A percentile compares a stretch with the other conserved stretches of the same genome.
Evolutionary conservation across 495 filamentous ascomycete genomes (phyloP).

Genomic region (Articulospora tetracladia): DNA sequence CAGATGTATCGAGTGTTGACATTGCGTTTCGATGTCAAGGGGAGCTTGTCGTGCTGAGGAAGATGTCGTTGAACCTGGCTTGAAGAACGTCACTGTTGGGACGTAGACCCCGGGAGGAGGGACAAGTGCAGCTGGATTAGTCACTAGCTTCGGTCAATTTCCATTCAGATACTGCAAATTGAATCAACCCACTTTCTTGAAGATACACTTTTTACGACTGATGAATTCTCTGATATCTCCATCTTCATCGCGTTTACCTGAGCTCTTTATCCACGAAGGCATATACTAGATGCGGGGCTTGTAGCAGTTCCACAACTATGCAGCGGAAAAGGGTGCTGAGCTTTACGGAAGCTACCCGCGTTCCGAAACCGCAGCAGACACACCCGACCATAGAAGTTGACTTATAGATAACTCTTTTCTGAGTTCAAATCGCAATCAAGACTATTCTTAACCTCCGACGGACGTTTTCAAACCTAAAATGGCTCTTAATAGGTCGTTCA

Average conservation of each 20-base stretch:
- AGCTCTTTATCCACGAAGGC: background rate
- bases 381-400: background rate
- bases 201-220: background rate
- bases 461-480: constrained; percentile 2
- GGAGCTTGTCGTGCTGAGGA: constrained; percentile 25
- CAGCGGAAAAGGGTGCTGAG: background rate
- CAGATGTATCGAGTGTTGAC: constrained; percentile 36
- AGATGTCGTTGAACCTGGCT: constrained; percentile 26
- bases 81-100: constrained; percentile 50
- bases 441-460: no score
- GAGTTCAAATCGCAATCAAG: background rate
- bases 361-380: background rate
- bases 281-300: no score
- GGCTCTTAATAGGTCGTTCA: constrained; percentile 18
- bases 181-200: background rate
- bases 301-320: background rate
- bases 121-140: background rate
- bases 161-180: background rate
- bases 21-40: constrained; percentile 38
- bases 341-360: background rate
- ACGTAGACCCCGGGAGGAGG: constrained; percentile 35
- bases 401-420: background rate
- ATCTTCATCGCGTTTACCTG: background rate
- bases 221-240: background rate
- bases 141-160: background rate